Evolutionary conservation across 1,284 basidiomycete genomes (phyloP).

Genomic region (Mycena sp.): DNA sequence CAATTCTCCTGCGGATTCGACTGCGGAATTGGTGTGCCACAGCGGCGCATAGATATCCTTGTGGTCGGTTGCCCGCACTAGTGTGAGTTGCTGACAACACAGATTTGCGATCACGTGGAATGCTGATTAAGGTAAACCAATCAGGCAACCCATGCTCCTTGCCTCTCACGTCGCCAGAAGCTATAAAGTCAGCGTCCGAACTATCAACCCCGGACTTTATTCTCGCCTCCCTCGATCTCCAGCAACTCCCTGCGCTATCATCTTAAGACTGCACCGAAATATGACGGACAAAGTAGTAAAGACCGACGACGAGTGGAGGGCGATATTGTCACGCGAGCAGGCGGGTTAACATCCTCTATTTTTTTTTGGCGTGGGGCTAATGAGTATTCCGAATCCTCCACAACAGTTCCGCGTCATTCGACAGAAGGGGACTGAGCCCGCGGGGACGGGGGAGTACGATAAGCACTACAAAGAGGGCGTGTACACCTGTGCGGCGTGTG

Average conservation of each 20-base stretch:
- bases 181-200: slow-evolving; percentile 5
- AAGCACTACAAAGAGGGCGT: slow-evolving; percentile 72
- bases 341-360: slow-evolving; percentile 48
- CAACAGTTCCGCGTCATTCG: slow-evolving; percentile 86
- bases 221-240: background rate
- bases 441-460: slow-evolving; percentile 85
- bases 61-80: too few species aligned
- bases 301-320: slow-evolving; percentile 88
- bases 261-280: slow-evolving; percentile 26
- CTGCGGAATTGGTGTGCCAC: too few species aligned
- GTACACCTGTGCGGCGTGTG: slow-evolving; percentile 80
- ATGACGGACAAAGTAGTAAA: slow-evolving; percentile 57
- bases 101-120: too few species aligned
- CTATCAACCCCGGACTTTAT: background rate
- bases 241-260: background rate
- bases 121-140: too few species aligned
- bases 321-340: slow-evolving; percentile 85
- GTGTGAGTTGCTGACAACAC: too few species aligned
- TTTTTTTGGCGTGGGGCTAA: background rate
- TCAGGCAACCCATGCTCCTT: too few species aligned
- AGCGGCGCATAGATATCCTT: too few species aligned
- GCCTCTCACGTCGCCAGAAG: slow-evolving; percentile 1
- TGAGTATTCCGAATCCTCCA: background rate
- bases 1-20: too few species aligned
- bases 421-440: slow-evolving; percentile 86